These are phyloP conservation scores for Kodamaea suecica DNA, from an alignment of 1,139 yeast genomes.

Conservation along the genomic window DNA sequence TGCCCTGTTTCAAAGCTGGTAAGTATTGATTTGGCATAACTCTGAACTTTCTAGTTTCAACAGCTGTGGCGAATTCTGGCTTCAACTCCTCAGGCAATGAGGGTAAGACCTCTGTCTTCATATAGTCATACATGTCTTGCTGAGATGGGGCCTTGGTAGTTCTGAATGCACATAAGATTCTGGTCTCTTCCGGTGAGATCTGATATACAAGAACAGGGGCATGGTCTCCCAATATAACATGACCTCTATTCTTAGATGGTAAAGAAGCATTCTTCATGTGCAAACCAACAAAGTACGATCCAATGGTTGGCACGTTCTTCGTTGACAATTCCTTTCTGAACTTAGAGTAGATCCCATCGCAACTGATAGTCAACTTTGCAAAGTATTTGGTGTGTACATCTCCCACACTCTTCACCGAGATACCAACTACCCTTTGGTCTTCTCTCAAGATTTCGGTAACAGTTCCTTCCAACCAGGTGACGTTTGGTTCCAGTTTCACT, in stretches of 20 bases:
- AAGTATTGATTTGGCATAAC: slow-evolving; percentile 94
- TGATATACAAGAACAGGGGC: slow-evolving; percentile 89
- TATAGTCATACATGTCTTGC: slow-evolving; percentile 60
- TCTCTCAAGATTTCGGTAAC: slow-evolving; percentile 61
- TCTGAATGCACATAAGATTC: slow-evolving; percentile 87
- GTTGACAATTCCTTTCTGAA: slow-evolving; percentile 72
- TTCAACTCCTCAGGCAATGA: slow-evolving; percentile 60
- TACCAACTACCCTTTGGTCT: slow-evolving; percentile 63
- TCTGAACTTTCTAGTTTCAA: slow-evolving; percentile 52
- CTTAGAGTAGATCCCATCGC: slow-evolving; percentile 94
- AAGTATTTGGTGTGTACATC: slow-evolving; percentile 33
- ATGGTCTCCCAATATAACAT: slow-evolving; percentile 81
- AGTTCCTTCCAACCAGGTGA: slow-evolving; percentile 77
- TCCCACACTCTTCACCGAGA: slow-evolving; percentile 39
- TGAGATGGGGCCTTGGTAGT: slow-evolving; percentile 71
- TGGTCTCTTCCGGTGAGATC: slow-evolving; percentile 75
- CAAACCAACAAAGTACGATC: slow-evolving; percentile 85
- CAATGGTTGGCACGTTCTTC: slow-evolving; percentile 59
- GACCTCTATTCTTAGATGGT: slow-evolving; percentile 79
- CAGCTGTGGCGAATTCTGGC: slow-evolving; percentile 59
- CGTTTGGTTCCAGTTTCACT: slow-evolving; percentile 65
- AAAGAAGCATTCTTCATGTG: slow-evolving; percentile 67
- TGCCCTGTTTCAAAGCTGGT: slow-evolving; percentile 63
- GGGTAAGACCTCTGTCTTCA: slow-evolving; percentile 60
- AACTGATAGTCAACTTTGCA: slow-evolving; percentile 68